These are phyloP conservation scores for Ceratocystis harringtonii DNA, from an alignment of 2,329 filamentous ascomycete species.

Conservation along the genomic window DNA sequence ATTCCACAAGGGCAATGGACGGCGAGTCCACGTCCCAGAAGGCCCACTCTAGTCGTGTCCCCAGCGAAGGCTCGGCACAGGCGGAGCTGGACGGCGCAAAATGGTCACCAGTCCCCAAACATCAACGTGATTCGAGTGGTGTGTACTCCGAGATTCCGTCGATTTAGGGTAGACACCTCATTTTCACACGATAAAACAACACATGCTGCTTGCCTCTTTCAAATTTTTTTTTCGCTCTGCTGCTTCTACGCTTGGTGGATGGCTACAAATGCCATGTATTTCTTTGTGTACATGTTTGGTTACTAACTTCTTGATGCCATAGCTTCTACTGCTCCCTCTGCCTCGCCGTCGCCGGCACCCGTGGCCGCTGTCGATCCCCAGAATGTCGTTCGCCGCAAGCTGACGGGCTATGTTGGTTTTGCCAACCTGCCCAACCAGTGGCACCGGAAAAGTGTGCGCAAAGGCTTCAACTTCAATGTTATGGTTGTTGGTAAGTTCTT, in stretches of 20 bases:
- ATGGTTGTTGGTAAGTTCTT: constrained; percentile 90
- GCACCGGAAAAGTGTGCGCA: constrained; percentile 99
- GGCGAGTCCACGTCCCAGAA: background rate
- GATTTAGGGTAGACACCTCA: background rate
- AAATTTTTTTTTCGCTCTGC: background rate
- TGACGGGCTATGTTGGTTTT: constrained; percentile 97
- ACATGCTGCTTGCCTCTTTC: background rate
- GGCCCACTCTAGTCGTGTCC: background rate
- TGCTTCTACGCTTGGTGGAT: background rate
- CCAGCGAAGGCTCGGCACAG: background rate
- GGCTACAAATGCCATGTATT: background rate
- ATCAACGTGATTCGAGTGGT: constrained; percentile 7
- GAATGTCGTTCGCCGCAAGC: constrained; percentile 95
- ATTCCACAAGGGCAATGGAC: background rate
- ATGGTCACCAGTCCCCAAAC: constrained; percentile 7
- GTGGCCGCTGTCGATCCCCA: constrained; percentile 48
- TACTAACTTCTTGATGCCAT: constrained; percentile 10
- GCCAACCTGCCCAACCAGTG: constrained; percentile 98
- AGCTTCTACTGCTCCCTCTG: constrained; percentile 3
- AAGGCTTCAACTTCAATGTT: constrained; percentile 99
- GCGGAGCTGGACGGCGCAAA: background rate
- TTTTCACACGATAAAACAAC: constrained; percentile 8
- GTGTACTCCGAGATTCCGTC: background rate
- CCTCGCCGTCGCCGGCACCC: constrained; percentile 21
- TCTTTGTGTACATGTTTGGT: background rate